Percentiles rank a stretch among this genome's conserved stretches.
Conservation (phyloP, 2,329 filamentous ascomycete species). For the Aspergillus amoenus region DNA sequence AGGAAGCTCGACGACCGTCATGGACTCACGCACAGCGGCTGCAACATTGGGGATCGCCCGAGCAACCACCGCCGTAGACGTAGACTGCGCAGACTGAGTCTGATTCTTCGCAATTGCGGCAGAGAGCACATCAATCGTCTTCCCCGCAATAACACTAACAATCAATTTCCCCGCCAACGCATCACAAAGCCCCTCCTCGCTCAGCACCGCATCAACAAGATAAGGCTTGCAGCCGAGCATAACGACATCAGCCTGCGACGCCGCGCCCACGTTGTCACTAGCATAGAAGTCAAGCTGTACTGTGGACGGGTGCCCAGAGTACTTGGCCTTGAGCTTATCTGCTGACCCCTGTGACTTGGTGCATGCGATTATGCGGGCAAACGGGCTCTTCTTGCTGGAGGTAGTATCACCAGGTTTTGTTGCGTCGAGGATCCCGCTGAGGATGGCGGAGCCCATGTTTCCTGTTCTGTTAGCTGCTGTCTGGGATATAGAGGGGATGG, state of each 20-base stretch:
- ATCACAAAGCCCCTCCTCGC: slow-evolving; percentile 33
- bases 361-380: slow-evolving; percentile 38
- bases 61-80: slow-evolving; percentile 26
- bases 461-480: slow-evolving; percentile 20
- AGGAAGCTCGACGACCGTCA: slow-evolving; percentile 49
- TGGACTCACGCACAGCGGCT: slow-evolving; percentile 44
- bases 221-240: slow-evolving; percentile 50
- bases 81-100: not conserved
- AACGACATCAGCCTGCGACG: slow-evolving; percentile 39
- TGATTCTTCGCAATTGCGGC: slow-evolving; percentile 31
- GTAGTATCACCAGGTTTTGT: slow-evolving; percentile 10
- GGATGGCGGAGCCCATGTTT: slow-evolving; percentile 40
- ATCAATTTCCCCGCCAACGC: slow-evolving; percentile 47
- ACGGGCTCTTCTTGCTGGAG: not conserved
- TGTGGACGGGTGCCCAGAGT: slow-evolving; percentile 27
- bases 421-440: slow-evolving; percentile 32
- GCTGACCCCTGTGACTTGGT: slow-evolving; percentile 40
- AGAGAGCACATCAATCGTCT: slow-evolving; percentile 26
- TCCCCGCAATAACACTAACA: slow-evolving; percentile 52
- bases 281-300: slow-evolving; percentile 28
- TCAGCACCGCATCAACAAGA: slow-evolving; percentile 41
- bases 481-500: not conserved
- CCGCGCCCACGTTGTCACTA: slow-evolving; percentile 35
- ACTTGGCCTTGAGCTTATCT: slow-evolving; percentile 28
- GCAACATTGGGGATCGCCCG: slow-evolving; percentile 50